phyloP scores from a whole-genome alignment of 129 eudicot genomes.

The Saposhnikovia divaricata region DNA sequence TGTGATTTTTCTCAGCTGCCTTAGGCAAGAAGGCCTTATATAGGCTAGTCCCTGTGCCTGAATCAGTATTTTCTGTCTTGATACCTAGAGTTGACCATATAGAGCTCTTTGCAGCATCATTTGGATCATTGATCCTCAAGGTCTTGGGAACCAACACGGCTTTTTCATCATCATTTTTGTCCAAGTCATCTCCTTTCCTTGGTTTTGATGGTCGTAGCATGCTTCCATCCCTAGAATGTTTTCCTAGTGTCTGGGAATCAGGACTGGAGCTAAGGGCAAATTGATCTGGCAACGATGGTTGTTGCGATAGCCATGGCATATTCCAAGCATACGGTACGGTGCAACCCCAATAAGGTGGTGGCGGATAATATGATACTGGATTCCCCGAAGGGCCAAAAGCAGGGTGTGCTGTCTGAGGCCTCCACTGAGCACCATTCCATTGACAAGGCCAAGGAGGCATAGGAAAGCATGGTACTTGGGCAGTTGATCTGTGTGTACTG shows the following conservation, averaged over 20 bases:
- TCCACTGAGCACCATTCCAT: constrained; percentile 30
- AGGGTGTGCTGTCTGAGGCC: constrained; percentile 23
- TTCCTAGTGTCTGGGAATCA: constrained; percentile 51
- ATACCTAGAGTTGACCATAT: constrained; percentile 57
- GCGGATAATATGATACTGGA: constrained; percentile 41
- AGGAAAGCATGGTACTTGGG: constrained; percentile 31
- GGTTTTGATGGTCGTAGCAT: constrained; percentile 19
- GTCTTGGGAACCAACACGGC: constrained; percentile 47
- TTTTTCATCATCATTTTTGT: constrained; percentile 24
- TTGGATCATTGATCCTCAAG: constrained; percentile 46
- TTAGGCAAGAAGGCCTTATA: constrained; percentile 33
- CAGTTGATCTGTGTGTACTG: constrained; percentile 25
- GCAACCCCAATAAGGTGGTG: constrained; percentile 50
- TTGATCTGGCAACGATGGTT: constrained; percentile 13
- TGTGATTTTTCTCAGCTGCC: constrained; percentile 30
- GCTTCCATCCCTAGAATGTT: constrained; percentile 61
- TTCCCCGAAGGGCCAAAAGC: constrained; percentile 28
- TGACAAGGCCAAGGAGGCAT: constrained; percentile 37
- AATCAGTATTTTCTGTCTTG: constrained; percentile 27
- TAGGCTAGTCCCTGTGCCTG: constrained; percentile 21
- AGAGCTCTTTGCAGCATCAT: constrained; percentile 70
- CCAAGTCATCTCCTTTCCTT: constrained; percentile 18
- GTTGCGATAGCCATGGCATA: constrained; percentile 31
- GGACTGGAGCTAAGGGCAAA: constrained; percentile 19
- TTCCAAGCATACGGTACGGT: constrained; percentile 34